These are phyloP conservation scores for Penicillium macrosclerotiorum DNA, from an alignment of 495 filamentous ascomycete species.

Conservation along the genomic window DNA sequence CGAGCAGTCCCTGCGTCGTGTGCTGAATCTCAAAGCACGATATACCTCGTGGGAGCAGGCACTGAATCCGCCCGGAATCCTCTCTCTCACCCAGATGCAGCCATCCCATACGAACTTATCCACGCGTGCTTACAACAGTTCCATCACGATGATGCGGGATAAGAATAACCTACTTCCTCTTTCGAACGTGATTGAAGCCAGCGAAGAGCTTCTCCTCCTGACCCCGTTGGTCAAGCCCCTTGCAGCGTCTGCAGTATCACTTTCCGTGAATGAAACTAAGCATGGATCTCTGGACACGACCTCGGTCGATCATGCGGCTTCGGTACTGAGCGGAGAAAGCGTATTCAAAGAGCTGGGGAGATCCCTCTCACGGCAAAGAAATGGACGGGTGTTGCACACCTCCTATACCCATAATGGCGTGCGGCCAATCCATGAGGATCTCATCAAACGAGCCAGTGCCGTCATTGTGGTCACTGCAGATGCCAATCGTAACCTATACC, in stretches of 20 bases:
- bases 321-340: conserved; percentile 81
- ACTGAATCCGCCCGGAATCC: conserved; percentile 71
- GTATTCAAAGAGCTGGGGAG: conserved; percentile 83
- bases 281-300: conserved; percentile 53
- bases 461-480: conserved; percentile 88
- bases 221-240: conserved; percentile 85
- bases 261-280: conserved; percentile 48
- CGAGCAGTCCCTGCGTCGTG: conserved; percentile 67
- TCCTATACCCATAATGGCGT: conserved; percentile 90
- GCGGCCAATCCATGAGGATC: conserved; percentile 81
- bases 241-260: conserved; percentile 73
- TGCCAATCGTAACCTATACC: conserved; percentile 85
- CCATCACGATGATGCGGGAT: conserved; percentile 83
- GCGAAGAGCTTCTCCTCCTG: conserved; percentile 78
- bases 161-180: conserved; percentile 76
- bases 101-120: conserved; percentile 75
- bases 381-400: conserved; percentile 80
- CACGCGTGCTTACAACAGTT: conserved; percentile 77
- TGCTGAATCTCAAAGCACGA: conserved; percentile 70
- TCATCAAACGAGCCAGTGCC: conserved; percentile 80
- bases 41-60: conserved; percentile 85
- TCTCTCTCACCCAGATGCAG: conserved; percentile 71
- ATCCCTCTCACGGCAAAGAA: conserved; percentile 75
- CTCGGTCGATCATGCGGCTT: conserved; percentile 57
- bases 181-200: conserved; percentile 70